Base-by-base conservation (phyloP, 1,284 basidiomycete genomes). In the Malassezia globosa region DNA sequence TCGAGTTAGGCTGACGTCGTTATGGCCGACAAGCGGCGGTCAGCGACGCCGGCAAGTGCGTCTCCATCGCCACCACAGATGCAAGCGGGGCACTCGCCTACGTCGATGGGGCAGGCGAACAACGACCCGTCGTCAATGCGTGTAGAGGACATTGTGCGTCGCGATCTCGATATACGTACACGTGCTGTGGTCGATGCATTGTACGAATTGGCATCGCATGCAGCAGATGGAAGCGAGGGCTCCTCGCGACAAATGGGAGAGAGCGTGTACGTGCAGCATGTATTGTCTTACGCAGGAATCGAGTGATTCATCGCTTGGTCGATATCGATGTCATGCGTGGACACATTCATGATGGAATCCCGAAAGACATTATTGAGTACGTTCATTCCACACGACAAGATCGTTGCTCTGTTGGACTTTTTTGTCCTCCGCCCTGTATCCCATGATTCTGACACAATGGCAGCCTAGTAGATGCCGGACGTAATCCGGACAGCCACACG, bases 401-500 rank as follows among this genome's bases (percentile, higher is more conserved):
- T n/a, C n/a, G n/a, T n/a, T n/a, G n/a, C n/a, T n/a, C n/a, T n/a
- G n/a, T n/a, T n/a, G n/a, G 10, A 13, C 36, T 19, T 7, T n/a
- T 37, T 25, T 27, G 11, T 42, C 11, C 25, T 13, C 19, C 34
- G n/a, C n/a, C n/a, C n/a, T n/a, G n/a, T n/a, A n/a, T n/a, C n/a
- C n/a, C n/a, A n/a, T 11, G 16, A 5, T 26, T 6, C 7, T 22
- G 14, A 26, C n/a, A 31, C 29, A 31, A 29, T 49, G 23, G 37
- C 42, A 58, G 56, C 26, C 58, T 65, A 54, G 55, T 71, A 13
- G 68, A 71, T 27, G 50, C 53, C 16, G 67, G 67, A 2, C 55
- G 66, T 34, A 71, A 71, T 39, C 68, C 66, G 7, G 68, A 71
- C 51, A 60, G 58, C 24, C 64, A 68, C 25, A 66, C 65, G 7